These are phyloP conservation scores for Sanghuangporus weigelae DNA, from an alignment of 1,284 basidiomycete species.

Conservation along the genomic window DNA sequence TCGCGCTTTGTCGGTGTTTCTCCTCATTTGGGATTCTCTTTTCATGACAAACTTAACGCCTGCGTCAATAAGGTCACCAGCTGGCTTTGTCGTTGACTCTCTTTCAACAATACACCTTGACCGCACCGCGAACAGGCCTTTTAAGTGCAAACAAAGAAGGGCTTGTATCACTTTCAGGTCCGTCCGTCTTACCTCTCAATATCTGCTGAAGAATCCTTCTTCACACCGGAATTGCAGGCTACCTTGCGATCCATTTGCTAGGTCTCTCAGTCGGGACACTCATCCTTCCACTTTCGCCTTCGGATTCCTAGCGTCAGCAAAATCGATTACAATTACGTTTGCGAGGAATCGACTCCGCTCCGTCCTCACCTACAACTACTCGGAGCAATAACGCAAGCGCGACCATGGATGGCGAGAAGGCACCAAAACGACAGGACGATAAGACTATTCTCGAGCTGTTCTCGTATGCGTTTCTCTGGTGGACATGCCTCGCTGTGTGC, in stretches of 20 bases:
- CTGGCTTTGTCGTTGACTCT: slow-evolving; percentile 48
- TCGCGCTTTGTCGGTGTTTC: slow-evolving; percentile 52
- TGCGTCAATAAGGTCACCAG: slow-evolving; percentile 59
- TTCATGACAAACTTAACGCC: background rate
- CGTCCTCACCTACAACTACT: slow-evolving; percentile 15
- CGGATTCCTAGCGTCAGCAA: slow-evolving; percentile 53
- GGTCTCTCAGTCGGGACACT: slow-evolving; percentile 82
- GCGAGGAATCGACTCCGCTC: background rate
- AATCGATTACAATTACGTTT: background rate
- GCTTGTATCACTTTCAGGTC: slow-evolving; percentile 73
- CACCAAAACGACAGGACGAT: slow-evolving; percentile 46
- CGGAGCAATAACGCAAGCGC: background rate
- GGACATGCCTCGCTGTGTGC: slow-evolving; percentile 51
- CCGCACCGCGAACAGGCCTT: slow-evolving; percentile 54
- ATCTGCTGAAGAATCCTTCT: background rate
- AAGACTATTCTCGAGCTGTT: slow-evolving; percentile 74
- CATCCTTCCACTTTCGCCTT: slow-evolving; percentile 73
- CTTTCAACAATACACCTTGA: slow-evolving; percentile 61
- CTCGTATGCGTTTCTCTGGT: slow-evolving; percentile 77
- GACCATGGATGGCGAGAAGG: slow-evolving; percentile 17
- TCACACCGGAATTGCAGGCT: slow-evolving; percentile 52
- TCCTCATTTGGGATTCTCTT: background rate
- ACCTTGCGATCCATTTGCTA: slow-evolving; percentile 85
- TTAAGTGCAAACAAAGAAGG: slow-evolving; percentile 92
- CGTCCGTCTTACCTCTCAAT: slow-evolving; percentile 19